Evolutionary conservation across 2,329 filamentous ascomycete species (phyloP).

Genomic region (Epichloe coenophiala): DNA sequence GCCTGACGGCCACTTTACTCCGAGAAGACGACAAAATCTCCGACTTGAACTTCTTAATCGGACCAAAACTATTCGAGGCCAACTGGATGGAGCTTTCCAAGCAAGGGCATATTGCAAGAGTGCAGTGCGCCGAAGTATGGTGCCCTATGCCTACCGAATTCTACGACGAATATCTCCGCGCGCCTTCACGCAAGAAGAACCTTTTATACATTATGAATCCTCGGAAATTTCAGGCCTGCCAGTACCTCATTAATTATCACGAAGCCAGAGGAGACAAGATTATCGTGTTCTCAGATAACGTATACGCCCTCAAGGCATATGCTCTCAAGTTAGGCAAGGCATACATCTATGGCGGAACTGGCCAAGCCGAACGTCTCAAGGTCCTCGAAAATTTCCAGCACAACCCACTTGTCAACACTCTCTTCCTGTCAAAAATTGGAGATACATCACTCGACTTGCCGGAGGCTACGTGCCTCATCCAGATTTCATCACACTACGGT

Average conservation of each 20-base stretch:
- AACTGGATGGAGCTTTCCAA: slow-evolving; percentile 99
- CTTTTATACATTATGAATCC: slow-evolving; percentile 93
- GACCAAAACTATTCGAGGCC: slow-evolving; percentile 92
- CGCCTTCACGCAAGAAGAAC: slow-evolving; percentile 36
- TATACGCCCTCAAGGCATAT: slow-evolving; percentile 80
- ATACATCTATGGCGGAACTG: slow-evolving; percentile 83
- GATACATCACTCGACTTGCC: slow-evolving; percentile 96
- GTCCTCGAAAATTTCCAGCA: slow-evolving; percentile 93
- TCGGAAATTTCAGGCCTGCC: slow-evolving; percentile 89
- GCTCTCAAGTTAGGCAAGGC: slow-evolving; percentile 73
- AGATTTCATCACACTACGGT: slow-evolving; percentile 95
- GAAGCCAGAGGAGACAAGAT: slow-evolving; percentile 92
- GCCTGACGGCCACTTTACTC: slow-evolving; percentile 82
- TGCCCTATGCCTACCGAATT: slow-evolving; percentile 99
- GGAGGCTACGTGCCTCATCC: slow-evolving; percentile 91
- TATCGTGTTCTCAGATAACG: slow-evolving; percentile 96
- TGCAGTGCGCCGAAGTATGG: slow-evolving; percentile 98
- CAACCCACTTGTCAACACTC: slow-evolving; percentile 77
- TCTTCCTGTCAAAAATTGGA: slow-evolving; percentile 94
- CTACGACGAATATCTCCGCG: slow-evolving; percentile 81
- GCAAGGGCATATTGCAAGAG: slow-evolving; percentile 90
- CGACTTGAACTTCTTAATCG: slow-evolving; percentile 93
- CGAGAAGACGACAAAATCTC: slow-evolving; percentile 98
- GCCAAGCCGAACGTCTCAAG: slow-evolving; percentile 69
- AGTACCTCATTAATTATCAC: slow-evolving; percentile 97